Percentiles rank a stretch among this genome's conserved stretches.
Conservation (phyloP, 371 early-diverging fungal species). For the Capniomyces stellatus region DNA sequence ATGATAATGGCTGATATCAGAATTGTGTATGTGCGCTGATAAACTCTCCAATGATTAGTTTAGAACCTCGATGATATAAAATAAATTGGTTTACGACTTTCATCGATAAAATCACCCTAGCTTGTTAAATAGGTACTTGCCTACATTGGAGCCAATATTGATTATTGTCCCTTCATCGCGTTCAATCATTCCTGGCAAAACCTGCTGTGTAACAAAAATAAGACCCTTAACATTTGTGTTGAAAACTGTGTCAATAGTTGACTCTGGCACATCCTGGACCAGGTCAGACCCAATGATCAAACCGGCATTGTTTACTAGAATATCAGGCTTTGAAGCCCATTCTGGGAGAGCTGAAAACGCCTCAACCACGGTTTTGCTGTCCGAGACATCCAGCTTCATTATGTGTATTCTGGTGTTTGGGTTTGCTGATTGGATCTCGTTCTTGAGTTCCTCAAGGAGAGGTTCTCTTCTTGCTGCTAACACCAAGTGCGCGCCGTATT, state of each 20-base stretch:
- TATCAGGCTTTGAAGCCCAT: constrained; percentile 38
- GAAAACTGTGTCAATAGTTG: constrained; percentile 58
- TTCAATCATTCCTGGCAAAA: constrained; percentile 62
- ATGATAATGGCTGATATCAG: no score
- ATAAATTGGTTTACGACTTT: no score
- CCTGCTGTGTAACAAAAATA: constrained; percentile 54
- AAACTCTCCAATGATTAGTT: no score
- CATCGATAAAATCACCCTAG: no score
- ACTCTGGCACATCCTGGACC: constrained; percentile 36
- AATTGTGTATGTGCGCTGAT: no score
- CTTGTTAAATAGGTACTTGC: no score
- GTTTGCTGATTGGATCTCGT: background rate
- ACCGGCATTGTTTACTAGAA: constrained; percentile 63
- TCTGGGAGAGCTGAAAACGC: constrained; percentile 22
- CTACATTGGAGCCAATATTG: constrained; percentile 66
- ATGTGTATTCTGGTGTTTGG: background rate
- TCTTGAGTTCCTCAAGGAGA: background rate
- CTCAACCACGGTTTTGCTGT: background rate
- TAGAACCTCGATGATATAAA: no score
- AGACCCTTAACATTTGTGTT: constrained; percentile 83
- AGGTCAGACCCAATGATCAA: constrained; percentile 68
- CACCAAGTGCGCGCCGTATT: background rate
- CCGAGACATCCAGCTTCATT: background rate
- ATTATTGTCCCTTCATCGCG: constrained; percentile 57
- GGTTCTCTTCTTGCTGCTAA: background rate